Evolutionary conservation across 257 asterid species (phyloP).

Genomic region (Penstemon davidsonii): DNA sequence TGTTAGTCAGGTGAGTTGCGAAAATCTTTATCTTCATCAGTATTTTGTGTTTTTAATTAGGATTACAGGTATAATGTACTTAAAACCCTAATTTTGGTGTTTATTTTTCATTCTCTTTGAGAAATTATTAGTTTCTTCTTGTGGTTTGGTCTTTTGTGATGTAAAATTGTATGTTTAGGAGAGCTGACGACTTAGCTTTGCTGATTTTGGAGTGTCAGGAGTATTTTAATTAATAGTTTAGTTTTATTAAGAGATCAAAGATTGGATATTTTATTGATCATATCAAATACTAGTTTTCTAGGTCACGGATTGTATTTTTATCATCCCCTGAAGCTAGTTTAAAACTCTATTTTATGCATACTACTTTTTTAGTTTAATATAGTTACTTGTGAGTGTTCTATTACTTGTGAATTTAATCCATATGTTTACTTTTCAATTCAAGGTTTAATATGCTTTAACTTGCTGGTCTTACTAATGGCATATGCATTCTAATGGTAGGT

Average conservation of each 20-base stretch:
- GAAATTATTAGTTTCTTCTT: background rate
- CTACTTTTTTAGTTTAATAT: conserved; percentile 10
- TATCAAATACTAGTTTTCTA: background rate
- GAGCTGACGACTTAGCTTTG: background rate
- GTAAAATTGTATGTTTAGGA: background rate
- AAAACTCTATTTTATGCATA: conserved; percentile 5
- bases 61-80: background rate
- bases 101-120: background rate
- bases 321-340: conserved; percentile 16
- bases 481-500: conserved; percentile 44
- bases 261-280: background rate
- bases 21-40: conserved; percentile 11
- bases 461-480: background rate
- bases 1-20: conserved; percentile 53
- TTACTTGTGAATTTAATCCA: background rate
- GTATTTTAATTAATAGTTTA: conserved; percentile 16
- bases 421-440: background rate
- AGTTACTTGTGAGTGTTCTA: background rate
- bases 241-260: conserved; percentile 19
- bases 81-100: conserved; percentile 46
- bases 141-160: background rate
- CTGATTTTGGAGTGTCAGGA: conserved; percentile 7
- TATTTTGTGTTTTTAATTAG: conserved; percentile 9
- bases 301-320: background rate
- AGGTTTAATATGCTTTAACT: conserved; percentile 10